Evolutionary conservation across 805 yeast genomes (phyloP), one percentile per base, ranked within the genome.

Genomic region (Clavispora asparagi): DNA sequence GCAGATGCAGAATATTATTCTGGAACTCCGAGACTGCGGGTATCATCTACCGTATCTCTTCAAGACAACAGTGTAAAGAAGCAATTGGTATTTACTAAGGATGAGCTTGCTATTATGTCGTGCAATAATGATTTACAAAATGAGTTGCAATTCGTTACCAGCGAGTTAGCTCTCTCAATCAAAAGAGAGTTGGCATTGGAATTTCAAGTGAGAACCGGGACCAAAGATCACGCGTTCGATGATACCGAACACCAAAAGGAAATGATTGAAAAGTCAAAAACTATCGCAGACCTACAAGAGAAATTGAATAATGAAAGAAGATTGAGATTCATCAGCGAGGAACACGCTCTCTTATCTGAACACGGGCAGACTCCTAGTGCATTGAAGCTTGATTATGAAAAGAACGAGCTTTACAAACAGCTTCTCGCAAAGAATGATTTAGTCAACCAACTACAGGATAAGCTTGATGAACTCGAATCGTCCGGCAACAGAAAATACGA

Each of bases 111-210:
- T 1, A 67, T 85, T 7, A 70, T 85, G 67, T 77, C 71, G 31
- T 80, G 85, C 44, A 84, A 81, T 50, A 73, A 73, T 42, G 77
- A 74, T 25, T 62, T 86, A 35, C 69, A 84, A 54, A 73, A 76
- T 45, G 92, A 86, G 57, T 63, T 87, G 36, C 84, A 82, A 48
- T 57, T 85, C 23, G 83, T 87, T 1, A 82, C 91, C 1, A 76
- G 78, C 25, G 95, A 86, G 56, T 68, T 87, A 42, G 91, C 90
- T 0, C 79, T 79, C 23, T 82, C 91, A 0, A 83, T 86, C 40
- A 76, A 79, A 44, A 68, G 94, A 36, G 95, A 87, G 59, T 68
- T 85, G n/a, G 60, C 69, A 16, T 59, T 86, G 39, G 90, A 83
- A 55, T 67, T 68, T 41, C 70, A 65, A 39, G 45, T 79, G 26